Evolutionary conservation across 2,329 filamentous ascomycete genomes (phyloP), one percentile per base, ranked within the genome.

Genomic region (Dactylellina drechsleri): DNA sequence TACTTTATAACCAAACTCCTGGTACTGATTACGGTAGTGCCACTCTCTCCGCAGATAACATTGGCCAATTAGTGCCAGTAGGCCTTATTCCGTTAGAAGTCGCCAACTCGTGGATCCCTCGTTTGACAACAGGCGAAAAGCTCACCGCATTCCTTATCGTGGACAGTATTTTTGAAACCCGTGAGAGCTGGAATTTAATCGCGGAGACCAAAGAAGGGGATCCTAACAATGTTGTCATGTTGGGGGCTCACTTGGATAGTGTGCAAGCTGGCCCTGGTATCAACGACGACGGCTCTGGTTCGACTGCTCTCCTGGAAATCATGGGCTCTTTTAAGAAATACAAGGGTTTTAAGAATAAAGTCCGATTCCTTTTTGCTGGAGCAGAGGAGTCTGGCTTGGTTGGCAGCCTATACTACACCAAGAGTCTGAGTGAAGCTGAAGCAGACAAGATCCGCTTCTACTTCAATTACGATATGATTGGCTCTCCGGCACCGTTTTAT

Each of bases 391-490:
- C 86, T 66, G 88, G 88, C 18, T 84, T 89, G 13, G 83, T 90
- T 12, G 88, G 88, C 28, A 86, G 85, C 10, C 83, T 84, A 49
- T 85, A 85, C 82, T 89, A 88, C 80, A 85, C 87, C 64, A 81
- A 83, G 40, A 81, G 83, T 41, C 83, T 86, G 4, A 79, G 82
- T 28, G 79, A 82, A 1, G 79, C 81, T 1, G 86, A 88, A 83
- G 85, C 31, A 82, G 86, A 77, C 87, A 87, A 81, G 87, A 91
- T 79, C 84, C 85, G 7, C 86, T 90, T 47, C 88, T 84, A 90
- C 83, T 86, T 90, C 80, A 89, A 91, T 83, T 90, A 88, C 79
- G 89, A 91, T 81, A 91, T 91, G 89, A 88, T 90, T 78, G 85
- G 82, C n/a, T 84, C 83, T 15, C 80, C 81, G 2, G 78, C 79